A percentile compares a stretch with the other conserved stretches of the same genome.
These are phyloP conservation scores for Chrysopogon serrulatus DNA, from an alignment of 176 grass and related monocot genomes.

Conservation along the genomic window DNA sequence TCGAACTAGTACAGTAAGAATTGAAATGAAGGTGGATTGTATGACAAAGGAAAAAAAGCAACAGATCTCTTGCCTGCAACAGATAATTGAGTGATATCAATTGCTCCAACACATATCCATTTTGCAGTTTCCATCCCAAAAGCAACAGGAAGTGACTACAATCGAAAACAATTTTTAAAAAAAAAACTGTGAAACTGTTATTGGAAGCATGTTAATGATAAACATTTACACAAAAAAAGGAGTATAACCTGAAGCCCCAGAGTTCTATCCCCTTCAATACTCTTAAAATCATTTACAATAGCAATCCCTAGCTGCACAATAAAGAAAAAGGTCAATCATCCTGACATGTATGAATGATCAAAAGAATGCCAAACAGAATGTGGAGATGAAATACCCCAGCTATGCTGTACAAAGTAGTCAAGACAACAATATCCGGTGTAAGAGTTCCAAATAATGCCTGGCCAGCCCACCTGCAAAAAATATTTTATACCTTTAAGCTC, in stretches of 20 bases:
- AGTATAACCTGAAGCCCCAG: conserved; percentile 64
- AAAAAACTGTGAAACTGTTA: conserved; percentile 10
- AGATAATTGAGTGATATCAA: conserved; percentile 94
- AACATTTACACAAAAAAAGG: conserved; percentile 7
- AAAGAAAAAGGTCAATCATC: conserved; percentile 4
- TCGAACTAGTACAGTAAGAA: not conserved
- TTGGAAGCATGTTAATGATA: not conserved
- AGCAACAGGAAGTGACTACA: conserved; percentile 94
- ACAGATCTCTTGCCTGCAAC: conserved; percentile 54
- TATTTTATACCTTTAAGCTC: conserved; percentile 7
- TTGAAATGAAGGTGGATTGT: not conserved
- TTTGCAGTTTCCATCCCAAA: conserved; percentile 92
- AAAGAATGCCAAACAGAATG: conserved; percentile 19
- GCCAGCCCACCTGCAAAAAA: conserved; percentile 86
- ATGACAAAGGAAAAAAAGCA: not conserved
- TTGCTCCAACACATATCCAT: conserved; percentile 98
- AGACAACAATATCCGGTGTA: conserved; percentile 85
- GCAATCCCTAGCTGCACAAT: conserved; percentile 59
- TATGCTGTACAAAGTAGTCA: conserved; percentile 86
- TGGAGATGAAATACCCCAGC: conserved; percentile 63
- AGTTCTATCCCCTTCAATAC: conserved; percentile 66
- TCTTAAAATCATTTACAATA: conserved; percentile 84
- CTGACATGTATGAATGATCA: not conserved
- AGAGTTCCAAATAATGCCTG: conserved; percentile 96
- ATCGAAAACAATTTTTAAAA: not conserved